Evolutionary conservation across 192 early-diverging fungal genomes (phyloP).

Genomic region (Diversispora epigaea): DNA sequence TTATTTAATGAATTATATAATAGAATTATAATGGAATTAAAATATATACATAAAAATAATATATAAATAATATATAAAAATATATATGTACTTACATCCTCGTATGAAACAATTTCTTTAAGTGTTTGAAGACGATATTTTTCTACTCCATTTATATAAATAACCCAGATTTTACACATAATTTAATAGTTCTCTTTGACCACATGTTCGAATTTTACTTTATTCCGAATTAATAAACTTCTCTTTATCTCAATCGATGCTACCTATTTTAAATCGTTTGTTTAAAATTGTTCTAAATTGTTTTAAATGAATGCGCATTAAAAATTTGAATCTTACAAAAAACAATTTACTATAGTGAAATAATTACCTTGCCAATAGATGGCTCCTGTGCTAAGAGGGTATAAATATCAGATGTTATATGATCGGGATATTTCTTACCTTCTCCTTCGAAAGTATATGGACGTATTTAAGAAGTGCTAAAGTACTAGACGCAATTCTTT

Average conservation of each 20-base stretch:
- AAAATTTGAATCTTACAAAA: background rate
- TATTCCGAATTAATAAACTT: slow-evolving; percentile 5
- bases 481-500: background rate
- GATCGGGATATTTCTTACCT: slow-evolving; percentile 24
- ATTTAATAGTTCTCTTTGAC: background rate
- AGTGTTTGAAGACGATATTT: no score
- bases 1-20: no score
- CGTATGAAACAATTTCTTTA: no score
- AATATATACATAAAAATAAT: no score
- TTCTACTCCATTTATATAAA: no score
- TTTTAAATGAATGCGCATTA: background rate
- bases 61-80: no score
- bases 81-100: no score
- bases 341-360: no score
- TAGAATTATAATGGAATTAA: no score
- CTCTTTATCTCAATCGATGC: slow-evolving; percentile 20
- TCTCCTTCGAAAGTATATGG: no score
- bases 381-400: background rate
- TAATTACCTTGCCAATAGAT: slow-evolving; percentile 5
- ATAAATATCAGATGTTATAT: background rate
- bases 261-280: slow-evolving; percentile 12
- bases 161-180: slow-evolving; percentile 5
- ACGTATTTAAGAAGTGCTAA: slow-evolving; percentile 11
- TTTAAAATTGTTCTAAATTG: no score
- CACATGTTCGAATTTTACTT: background rate